Percentiles rank a stretch among this genome's conserved stretches.
Conservation (phyloP, 2,329 filamentous ascomycete species). For the Xylariaceae sp. region DNA sequence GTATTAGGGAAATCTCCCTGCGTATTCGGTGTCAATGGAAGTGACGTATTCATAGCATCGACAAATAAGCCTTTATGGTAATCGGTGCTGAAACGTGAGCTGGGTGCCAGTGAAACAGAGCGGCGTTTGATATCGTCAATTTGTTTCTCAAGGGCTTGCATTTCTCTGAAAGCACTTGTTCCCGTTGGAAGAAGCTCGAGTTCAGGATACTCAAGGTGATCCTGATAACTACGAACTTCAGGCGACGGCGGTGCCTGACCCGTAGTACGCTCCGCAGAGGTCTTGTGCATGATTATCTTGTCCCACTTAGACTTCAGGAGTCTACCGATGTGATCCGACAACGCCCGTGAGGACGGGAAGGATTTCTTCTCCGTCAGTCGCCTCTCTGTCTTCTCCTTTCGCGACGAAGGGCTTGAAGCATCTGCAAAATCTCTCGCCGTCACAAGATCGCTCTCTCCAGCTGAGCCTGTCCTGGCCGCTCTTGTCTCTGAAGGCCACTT, state of each 20-base stretch:
- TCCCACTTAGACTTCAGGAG: constrained; percentile 23
- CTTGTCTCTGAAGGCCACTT: constrained; percentile 33
- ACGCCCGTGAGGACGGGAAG: constrained; percentile 13
- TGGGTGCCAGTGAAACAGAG: constrained; percentile 29
- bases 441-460: constrained; percentile 25
- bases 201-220: constrained; percentile 32
- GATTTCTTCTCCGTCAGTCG: constrained; percentile 9
- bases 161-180: constrained; percentile 28
- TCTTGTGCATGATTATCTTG: constrained; percentile 19
- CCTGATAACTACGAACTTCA: constrained; percentile 6
- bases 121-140: constrained; percentile 32
- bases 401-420: not conserved
- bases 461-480: constrained; percentile 24
- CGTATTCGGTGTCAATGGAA: not conserved
- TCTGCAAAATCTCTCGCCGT: constrained; percentile 22
- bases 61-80: constrained; percentile 23
- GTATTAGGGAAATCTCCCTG: not conserved
- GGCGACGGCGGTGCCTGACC: constrained; percentile 3
- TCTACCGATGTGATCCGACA: constrained; percentile 24
- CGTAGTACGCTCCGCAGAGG: constrained; percentile 5
- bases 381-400: not conserved
- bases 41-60: constrained; percentile 15
- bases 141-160: constrained; percentile 30
- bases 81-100: constrained; percentile 9
- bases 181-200: constrained; percentile 31